Evolutionary conservation across 2,329 filamentous ascomycete genomes (phyloP).

Genomic region (Geosmithia putterillii): DNA sequence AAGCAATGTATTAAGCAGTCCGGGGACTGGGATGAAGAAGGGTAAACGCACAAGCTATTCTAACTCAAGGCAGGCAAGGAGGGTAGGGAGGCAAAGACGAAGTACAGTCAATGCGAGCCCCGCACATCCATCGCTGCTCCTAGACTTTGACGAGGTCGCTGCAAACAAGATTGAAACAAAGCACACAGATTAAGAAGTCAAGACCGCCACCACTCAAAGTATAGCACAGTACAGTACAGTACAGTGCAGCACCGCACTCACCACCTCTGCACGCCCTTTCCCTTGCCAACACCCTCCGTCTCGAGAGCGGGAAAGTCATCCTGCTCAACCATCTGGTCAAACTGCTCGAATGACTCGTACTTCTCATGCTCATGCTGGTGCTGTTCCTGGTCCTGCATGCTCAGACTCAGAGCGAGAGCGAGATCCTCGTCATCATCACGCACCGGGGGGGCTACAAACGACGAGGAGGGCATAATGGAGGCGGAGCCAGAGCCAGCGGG

Average conservation of each 20-base stretch:
- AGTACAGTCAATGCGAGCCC: too few species aligned
- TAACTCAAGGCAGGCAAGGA: too few species aligned
- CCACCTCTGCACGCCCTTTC: slow-evolving; percentile 20
- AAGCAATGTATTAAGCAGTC: not conserved
- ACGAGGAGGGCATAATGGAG: too few species aligned
- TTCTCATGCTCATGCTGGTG: not conserved
- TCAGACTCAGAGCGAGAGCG: slow-evolving; percentile 47
- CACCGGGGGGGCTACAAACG: not conserved
- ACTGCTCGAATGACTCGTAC: too few species aligned
- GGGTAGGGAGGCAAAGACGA: too few species aligned
- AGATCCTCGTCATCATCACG: slow-evolving; percentile 38
- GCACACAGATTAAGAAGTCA: not conserved
- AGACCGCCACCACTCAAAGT: not conserved
- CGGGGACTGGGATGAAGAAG: too few species aligned
- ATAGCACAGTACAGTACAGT: too few species aligned
- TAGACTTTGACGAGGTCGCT: too few species aligned
- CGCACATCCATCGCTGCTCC: too few species aligned
- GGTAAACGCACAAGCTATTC: not conserved
- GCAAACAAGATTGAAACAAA: not conserved
- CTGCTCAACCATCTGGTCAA: slow-evolving; percentile 4
- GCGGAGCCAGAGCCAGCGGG: slow-evolving; percentile 19
- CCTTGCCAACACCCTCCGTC: slow-evolving; percentile 29
- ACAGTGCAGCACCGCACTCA: too few species aligned
- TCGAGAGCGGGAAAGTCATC: slow-evolving; percentile 29
- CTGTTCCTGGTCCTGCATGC: slow-evolving; percentile 43